These are phyloP conservation scores for Tetracentron sinense DNA, from an alignment of 164 flowering plant species.

Conservation along the genomic window DNA sequence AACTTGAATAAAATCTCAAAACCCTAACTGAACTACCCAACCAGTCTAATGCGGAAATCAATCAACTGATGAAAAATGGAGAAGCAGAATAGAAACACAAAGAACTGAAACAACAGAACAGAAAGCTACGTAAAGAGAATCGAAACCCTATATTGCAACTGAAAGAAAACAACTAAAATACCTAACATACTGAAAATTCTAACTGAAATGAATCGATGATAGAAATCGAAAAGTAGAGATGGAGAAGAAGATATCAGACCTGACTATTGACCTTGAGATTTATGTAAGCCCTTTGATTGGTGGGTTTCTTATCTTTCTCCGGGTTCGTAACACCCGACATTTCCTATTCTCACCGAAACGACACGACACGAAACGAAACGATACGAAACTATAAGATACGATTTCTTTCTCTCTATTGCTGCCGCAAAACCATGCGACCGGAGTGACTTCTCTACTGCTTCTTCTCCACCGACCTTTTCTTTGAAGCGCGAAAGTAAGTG, in stretches of 20 bases:
- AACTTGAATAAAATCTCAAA: neutral
- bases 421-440: conserved; percentile 7
- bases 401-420: neutral
- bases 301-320: conserved; percentile 56
- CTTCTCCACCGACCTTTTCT: no score
- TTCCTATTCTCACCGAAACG: neutral
- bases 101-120: neutral
- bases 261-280: conserved; percentile 61
- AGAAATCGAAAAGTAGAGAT: neutral
- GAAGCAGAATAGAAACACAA: neutral
- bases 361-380: no score
- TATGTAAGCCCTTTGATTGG: conserved; percentile 41
- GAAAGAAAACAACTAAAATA: neutral
- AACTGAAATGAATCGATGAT: neutral
- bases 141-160: no score
- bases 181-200: no score
- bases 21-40: neutral
- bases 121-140: neutral
- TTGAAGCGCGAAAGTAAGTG: no score
- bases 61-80: neutral
- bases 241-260: conserved; percentile 27
- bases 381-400: neutral
- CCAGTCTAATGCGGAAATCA: no score
- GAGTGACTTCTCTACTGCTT: neutral
- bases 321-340: conserved; percentile 26